phyloP scores from a whole-genome alignment of 345 rosid genomes.

The Luvunga scandens region DNA sequence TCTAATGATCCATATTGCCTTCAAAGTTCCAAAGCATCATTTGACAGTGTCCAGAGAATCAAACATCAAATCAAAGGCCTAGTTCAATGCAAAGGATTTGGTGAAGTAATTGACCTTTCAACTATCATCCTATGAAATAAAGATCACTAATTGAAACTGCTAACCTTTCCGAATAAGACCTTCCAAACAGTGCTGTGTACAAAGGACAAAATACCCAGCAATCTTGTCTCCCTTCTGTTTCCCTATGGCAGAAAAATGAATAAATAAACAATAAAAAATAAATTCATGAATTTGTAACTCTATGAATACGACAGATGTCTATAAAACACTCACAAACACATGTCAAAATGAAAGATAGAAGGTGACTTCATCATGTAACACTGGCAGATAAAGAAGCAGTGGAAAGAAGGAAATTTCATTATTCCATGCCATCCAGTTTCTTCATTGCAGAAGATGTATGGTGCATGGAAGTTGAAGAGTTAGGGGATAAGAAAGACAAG shows the following conservation, averaged over 20 bases:
- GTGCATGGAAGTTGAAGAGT: not conserved
- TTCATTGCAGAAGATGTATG: not conserved
- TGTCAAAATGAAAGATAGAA: not conserved
- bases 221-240: slow-evolving; percentile 91
- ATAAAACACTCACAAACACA: not conserved
- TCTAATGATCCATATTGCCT: not conserved
- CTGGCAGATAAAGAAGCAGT: not conserved
- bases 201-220: slow-evolving; percentile 86
- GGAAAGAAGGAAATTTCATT: not conserved
- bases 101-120: slow-evolving; percentile 2
- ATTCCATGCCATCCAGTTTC: not conserved
- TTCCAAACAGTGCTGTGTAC: slow-evolving; percentile 99
- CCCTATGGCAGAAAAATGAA: slow-evolving; percentile 48
- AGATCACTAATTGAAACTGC: not conserved
- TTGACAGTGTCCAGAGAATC: not conserved
- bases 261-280: not conserved
- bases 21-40: not conserved
- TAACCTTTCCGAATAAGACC: slow-evolving; percentile 90
- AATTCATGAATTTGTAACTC: not conserved
- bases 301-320: not conserved
- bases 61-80: not conserved
- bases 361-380: not conserved
- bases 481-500: not conserved
- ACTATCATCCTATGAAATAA: not conserved
- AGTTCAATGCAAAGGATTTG: not conserved